Conservation (phyloP, 768 basidiomycete genomes). For the Tricholoma terreum region DNA sequence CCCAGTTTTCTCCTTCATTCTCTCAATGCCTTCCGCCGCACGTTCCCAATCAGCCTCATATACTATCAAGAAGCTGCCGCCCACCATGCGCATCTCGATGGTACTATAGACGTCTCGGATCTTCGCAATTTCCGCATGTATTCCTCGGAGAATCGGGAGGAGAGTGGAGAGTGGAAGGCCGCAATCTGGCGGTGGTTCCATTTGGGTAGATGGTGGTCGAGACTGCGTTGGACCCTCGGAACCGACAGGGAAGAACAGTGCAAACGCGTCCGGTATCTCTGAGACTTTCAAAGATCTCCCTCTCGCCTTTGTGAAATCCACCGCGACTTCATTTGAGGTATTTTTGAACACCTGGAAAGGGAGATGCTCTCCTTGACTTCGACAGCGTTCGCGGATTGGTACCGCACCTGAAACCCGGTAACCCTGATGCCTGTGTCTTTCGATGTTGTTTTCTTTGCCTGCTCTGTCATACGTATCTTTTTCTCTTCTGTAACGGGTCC, state of each 20-base stretch:
- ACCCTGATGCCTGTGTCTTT: constrained; percentile 73
- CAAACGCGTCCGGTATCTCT: constrained; percentile 75
- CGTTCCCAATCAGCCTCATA: constrained; percentile 55
- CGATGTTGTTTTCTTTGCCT: constrained; percentile 70
- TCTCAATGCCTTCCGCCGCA: constrained; percentile 12
- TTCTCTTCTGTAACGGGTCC: constrained; percentile 68
- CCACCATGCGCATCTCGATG: constrained; percentile 78
- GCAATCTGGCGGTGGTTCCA: constrained; percentile 9
- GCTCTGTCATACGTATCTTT: constrained; percentile 68
- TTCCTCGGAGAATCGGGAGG: constrained; percentile 51
- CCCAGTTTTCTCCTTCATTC: not conserved
- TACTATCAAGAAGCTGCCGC: constrained; percentile 74
- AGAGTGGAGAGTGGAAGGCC: constrained; percentile 60
- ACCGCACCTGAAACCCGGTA: constrained; percentile 85
- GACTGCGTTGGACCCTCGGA: constrained; percentile 8
- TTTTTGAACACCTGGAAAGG: constrained; percentile 68
- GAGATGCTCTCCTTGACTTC: not conserved
- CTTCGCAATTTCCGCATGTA: constrained; percentile 51
- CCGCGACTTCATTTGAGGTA: constrained; percentile 40
- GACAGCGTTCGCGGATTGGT: not conserved
- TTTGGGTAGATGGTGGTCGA: not conserved
- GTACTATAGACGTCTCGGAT: constrained; percentile 47
- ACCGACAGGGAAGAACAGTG: constrained; percentile 71
- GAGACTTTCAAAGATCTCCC: constrained; percentile 70
- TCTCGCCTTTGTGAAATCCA: constrained; percentile 69